A percentile compares a stretch with the other conserved stretches of the same genome.
Conservation (phyloP, 495 filamentous ascomycete genomes). For the Astrothelium subdiscretum region DNA sequence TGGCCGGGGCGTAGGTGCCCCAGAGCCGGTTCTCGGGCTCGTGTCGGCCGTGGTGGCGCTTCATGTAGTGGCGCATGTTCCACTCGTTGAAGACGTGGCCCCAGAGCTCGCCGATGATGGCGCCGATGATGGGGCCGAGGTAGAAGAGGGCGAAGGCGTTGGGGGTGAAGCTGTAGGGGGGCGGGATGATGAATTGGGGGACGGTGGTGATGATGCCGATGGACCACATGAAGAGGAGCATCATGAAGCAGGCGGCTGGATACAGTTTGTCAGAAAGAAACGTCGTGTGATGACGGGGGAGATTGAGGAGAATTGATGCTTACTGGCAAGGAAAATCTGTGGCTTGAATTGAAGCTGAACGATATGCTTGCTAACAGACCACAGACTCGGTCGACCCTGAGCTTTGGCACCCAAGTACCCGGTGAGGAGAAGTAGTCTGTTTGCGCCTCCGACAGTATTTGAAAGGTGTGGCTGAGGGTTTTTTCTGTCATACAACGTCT, state of each 20-base stretch:
- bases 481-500: conserved; percentile 34
- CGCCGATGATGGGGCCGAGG: conserved; percentile 28
- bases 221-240: conserved; percentile 25
- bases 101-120: conserved; percentile 24
- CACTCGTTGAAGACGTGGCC: conserved; percentile 33
- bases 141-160: conserved; percentile 25
- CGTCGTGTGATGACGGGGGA: not conserved
- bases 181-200: conserved; percentile 27
- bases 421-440: conserved; percentile 18
- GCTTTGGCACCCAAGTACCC: conserved; percentile 4
- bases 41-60: conserved; percentile 7
- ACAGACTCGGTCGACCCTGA: conserved; percentile 13
- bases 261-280: not conserved
- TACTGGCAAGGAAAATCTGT: conserved; percentile 23
- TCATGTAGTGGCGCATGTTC: conserved; percentile 14
- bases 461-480: conserved; percentile 6
- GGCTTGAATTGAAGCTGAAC: conserved; percentile 15
- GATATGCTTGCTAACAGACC: conserved; percentile 16
- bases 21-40: conserved; percentile 15
- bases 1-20: conserved; percentile 10
- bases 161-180: conserved; percentile 24
- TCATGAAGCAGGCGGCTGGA: conserved; percentile 2
- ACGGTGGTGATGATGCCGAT: conserved; percentile 27
- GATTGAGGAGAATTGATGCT: conserved; percentile 1
- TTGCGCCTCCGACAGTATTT: conserved; percentile 9